phyloP scores from a whole-genome alignment of 805 yeast species.

The Candida dendrica region DNA sequence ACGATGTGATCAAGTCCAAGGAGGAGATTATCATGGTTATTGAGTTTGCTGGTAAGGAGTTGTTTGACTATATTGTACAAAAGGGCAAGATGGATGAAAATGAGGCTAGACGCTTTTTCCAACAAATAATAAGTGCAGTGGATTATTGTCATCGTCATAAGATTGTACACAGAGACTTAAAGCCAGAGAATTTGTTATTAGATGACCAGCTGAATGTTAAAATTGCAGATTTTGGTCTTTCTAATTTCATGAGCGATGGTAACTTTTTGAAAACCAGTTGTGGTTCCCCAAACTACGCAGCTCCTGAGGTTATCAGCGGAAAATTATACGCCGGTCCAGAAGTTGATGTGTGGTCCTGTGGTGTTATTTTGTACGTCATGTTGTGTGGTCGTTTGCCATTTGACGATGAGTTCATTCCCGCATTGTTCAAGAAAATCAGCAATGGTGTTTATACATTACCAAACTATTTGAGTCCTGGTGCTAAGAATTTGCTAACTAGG shows the following conservation, averaged over 20 bases:
- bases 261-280: slow-evolving; percentile 90
- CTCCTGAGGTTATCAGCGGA: slow-evolving; percentile 94
- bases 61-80: slow-evolving; percentile 92
- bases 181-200: slow-evolving; percentile 86
- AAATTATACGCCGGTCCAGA: slow-evolving; percentile 96
- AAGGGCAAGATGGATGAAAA: slow-evolving; percentile 87
- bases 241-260: slow-evolving; percentile 96
- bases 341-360: slow-evolving; percentile 97
- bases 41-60: slow-evolving; percentile 93
- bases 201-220: slow-evolving; percentile 90
- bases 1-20: slow-evolving; percentile 90
- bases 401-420: slow-evolving; percentile 95
- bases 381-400: slow-evolving; percentile 92
- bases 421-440: slow-evolving; percentile 83
- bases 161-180: slow-evolving; percentile 92
- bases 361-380: slow-evolving; percentile 93
- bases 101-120: slow-evolving; percentile 90
- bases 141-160: slow-evolving; percentile 95
- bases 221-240: slow-evolving; percentile 92
- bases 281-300: slow-evolving; percentile 96
- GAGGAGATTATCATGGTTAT: slow-evolving; percentile 97
- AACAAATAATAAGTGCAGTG: slow-evolving; percentile 93
- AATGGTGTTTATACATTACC: slow-evolving; percentile 92
- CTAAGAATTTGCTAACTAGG: slow-evolving; percentile 70
- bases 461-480: slow-evolving; percentile 77